Conservation (phyloP, 257 asterid genomes). For the Ajuga chamaepitys region DNA sequence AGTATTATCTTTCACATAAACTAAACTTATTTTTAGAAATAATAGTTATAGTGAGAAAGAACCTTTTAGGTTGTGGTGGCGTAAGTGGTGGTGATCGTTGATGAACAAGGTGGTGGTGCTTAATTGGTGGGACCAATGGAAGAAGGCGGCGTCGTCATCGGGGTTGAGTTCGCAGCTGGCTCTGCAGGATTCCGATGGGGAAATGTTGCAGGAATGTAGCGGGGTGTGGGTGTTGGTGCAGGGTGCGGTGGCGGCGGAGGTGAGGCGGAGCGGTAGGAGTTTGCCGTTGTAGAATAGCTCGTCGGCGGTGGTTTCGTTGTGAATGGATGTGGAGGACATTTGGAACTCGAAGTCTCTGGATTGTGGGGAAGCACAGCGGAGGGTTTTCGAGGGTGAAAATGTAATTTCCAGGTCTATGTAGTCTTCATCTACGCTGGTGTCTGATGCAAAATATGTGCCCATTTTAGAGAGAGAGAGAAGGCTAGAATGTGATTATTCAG, state of each 20-base stretch:
- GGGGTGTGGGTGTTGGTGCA: constrained; percentile 30
- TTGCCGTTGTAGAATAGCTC: constrained; percentile 73
- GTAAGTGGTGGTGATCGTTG: background rate
- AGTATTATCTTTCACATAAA: too few species aligned
- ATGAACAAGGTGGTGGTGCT: constrained; percentile 28
- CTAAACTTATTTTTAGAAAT: too few species aligned
- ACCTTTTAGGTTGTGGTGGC: too few species aligned
- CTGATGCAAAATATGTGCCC: constrained; percentile 21
- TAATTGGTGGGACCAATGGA: constrained; percentile 46
- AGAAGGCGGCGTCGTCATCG: constrained; percentile 39
- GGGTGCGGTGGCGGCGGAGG: constrained; percentile 33
- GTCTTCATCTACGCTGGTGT: constrained; percentile 37
- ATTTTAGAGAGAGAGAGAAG: constrained; percentile 19
- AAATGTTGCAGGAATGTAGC: constrained; percentile 37
- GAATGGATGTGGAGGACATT: constrained; percentile 23
- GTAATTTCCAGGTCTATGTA: constrained; percentile 36
- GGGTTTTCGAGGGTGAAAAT: background rate
- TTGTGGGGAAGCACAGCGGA: constrained; percentile 16
- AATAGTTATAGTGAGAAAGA: too few species aligned
- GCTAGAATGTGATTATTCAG: too few species aligned
- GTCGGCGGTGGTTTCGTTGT: constrained; percentile 47
- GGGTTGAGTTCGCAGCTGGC: constrained; percentile 56
- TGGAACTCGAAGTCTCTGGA: constrained; percentile 62
- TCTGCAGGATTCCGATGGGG: constrained; percentile 61
- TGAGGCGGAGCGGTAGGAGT: constrained; percentile 71